phyloP scores from a whole-genome alignment of 345 rosid genomes.

The Sonneratia caseolaris region DNA sequence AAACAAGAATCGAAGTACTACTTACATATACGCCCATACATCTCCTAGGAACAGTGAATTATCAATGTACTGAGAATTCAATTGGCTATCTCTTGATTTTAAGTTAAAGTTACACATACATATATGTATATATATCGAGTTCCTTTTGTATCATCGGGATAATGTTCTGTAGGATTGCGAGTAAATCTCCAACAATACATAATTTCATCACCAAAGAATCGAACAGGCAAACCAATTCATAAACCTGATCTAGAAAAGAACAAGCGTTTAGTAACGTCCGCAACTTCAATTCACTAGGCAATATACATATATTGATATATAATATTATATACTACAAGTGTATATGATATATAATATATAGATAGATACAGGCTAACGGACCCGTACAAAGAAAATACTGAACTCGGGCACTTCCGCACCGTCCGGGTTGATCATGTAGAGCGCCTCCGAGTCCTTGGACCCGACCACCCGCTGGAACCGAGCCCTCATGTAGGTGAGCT shows the following conservation, averaged over 20 bases:
- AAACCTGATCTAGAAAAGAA: background rate
- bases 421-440: conserved; percentile 92
- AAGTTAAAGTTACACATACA: too few relatives aligned
- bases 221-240: background rate
- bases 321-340: background rate
- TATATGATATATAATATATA: background rate
- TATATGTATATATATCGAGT: too few relatives aligned
- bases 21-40: too few relatives aligned
- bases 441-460: conserved; percentile 83
- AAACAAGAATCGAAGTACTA: too few relatives aligned
- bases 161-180: too few relatives aligned
- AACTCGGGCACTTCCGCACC: conserved; percentile 80
- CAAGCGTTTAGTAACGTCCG: background rate
- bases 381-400: conserved; percentile 81
- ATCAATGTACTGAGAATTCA: too few relatives aligned
- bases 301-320: background rate
- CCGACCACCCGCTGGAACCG: conserved; percentile 83
- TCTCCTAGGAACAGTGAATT: too few relatives aligned
- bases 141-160: too few relatives aligned
- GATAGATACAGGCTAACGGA: conserved; percentile 1
- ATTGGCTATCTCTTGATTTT: too few relatives aligned
- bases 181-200: too few relatives aligned
- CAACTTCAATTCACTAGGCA: background rate
- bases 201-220: too few relatives aligned
- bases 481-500: conserved; percentile 82